phyloP scores from a whole-genome alignment of 208 protist species.

The Leishmania turanica region DNA sequence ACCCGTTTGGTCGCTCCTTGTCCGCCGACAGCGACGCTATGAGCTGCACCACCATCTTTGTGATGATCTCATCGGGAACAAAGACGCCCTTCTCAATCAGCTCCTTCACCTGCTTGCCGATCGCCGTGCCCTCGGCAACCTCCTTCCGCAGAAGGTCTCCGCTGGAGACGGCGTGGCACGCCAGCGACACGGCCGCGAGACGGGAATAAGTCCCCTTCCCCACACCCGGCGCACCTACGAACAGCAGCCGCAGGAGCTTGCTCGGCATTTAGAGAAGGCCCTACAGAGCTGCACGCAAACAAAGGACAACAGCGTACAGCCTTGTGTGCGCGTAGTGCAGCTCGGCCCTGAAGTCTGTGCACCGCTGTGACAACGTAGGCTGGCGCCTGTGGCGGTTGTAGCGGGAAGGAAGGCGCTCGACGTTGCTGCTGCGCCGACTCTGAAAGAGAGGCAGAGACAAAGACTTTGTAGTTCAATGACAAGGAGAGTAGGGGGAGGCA shows the following conservation, averaged over 20 bases:
- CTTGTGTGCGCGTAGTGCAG: neutral
- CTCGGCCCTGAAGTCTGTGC: neutral
- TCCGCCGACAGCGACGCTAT: constrained; percentile 22
- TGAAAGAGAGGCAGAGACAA: neutral
- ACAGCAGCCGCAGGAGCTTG: constrained; percentile 60
- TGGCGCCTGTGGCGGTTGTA: neutral
- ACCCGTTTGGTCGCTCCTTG: constrained; percentile 45
- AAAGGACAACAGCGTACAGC: neutral
- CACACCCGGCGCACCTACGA: constrained; percentile 91
- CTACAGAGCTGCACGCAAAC: neutral
- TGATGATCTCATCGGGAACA: constrained; percentile 78
- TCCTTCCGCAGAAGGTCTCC: constrained; percentile 93
- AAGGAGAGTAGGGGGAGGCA: neutral
- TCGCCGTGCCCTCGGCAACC: constrained; percentile 38
- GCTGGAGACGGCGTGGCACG: constrained; percentile 85
- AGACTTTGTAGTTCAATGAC: neutral
- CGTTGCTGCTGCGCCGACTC: neutral
- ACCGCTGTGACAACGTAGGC: neutral
- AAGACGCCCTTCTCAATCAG: constrained; percentile 72
- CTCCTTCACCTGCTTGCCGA: constrained; percentile 51
- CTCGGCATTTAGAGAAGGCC: constrained; percentile 20
- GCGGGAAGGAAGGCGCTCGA: neutral
- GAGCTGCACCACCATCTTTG: constrained; percentile 57
- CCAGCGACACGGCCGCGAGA: constrained; percentile 71
- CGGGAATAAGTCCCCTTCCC: constrained; percentile 94